Base-by-base conservation (phyloP, 805 yeast species). In the Wickerhamiella sorbophila region DNA sequence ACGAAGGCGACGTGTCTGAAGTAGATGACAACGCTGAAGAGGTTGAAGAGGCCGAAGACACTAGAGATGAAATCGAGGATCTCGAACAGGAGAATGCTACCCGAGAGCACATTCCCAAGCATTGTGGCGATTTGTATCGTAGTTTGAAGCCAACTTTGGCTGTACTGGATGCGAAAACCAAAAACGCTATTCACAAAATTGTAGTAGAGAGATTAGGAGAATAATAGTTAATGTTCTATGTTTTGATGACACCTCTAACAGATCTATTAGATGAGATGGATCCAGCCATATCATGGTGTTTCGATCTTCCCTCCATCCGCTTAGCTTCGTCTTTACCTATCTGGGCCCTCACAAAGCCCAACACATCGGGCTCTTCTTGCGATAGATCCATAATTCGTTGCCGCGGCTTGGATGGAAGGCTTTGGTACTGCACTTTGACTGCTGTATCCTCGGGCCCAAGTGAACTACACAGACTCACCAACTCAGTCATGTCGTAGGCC, bases 401-500 rank as follows among this genome's bases (percentile, higher is more conserved):
- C 3, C 49, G 43, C 3, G 39, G 40, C 14, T 2, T 18, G 12
- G 34, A 21, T 2, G 26, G 31, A 12, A 47, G 42, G 4, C 9
- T 10, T 12, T 38, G 42, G 26, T 39, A 46, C 15, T 35, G 34
- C 4, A 20, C 39, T 0, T 16, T 27, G 12, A 24, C 17, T 4
- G 14, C 33, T 4, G 10, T 9, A 31, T 49, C 41, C 0, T 44
- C 38, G 0, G 33, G 4, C 1, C 52, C 54, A 6, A 60, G 43
- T 1, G 42, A 17, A 5, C 45, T n/a, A 45, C 60, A 55, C 16
- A 37, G 37, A 15, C 46, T 48, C 6, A 82, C 55, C 21, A 87
- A 57, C 34, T 64, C 51, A 24, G 48, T 52, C 19, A 91, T 85
- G 48, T 75, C 75, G 14, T 82, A 53, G 0, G 84, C 73, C 55